Percentiles rank a stretch among this genome's conserved stretches.
Conservation (phyloP, 1,284 basidiomycete species). For the Heterobasidion occidentale region DNA sequence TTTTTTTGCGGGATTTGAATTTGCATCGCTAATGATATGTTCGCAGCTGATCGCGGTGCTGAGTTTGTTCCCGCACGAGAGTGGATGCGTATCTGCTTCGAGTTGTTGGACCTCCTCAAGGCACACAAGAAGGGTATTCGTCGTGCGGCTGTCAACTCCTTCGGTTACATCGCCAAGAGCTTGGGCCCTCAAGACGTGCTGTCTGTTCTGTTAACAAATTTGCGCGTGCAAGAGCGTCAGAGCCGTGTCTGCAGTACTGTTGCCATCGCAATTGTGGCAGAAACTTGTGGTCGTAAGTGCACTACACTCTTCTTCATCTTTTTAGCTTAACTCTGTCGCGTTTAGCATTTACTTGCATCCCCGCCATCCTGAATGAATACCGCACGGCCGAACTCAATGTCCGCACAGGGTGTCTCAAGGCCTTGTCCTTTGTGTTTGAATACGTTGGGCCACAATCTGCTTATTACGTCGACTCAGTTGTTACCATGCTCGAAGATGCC, state of each 20-base stretch:
- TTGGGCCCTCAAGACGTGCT: slow-evolving; percentile 99
- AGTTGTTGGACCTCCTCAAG: slow-evolving; percentile 93
- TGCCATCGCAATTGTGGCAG: slow-evolving; percentile 95
- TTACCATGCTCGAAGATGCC: slow-evolving; percentile 96
- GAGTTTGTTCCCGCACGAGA: slow-evolving; percentile 98
- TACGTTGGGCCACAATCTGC: slow-evolving; percentile 99
- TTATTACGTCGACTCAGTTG: slow-evolving; percentile 95
- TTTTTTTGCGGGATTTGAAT: not conserved
- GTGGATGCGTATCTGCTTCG: slow-evolving; percentile 99
- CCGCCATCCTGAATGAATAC: slow-evolving; percentile 98
- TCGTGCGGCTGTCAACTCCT: slow-evolving; percentile 97
- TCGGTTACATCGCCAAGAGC: slow-evolving; percentile 99
- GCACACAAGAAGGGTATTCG: slow-evolving; percentile 99
- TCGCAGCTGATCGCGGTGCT: slow-evolving; percentile 89
- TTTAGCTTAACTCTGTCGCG: slow-evolving; percentile 14
- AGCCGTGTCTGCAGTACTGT: slow-evolving; percentile 98
- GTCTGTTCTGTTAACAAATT: slow-evolving; percentile 91
- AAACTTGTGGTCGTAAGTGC: slow-evolving; percentile 88
- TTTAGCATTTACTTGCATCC: slow-evolving; percentile 94
- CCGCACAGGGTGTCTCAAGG: slow-evolving; percentile 98
- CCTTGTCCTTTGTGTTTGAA: slow-evolving; percentile 97
- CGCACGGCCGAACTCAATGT: slow-evolving; percentile 97
- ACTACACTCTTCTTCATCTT: slow-evolving; percentile 7
- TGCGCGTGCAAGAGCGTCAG: slow-evolving; percentile 98
- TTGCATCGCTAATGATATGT: slow-evolving; percentile 5